Evolutionary conservation across 2,329 filamentous ascomycete genomes (phyloP), one percentile per base, ranked within the genome.

Genomic region (Sporothrix curviconia): DNA sequence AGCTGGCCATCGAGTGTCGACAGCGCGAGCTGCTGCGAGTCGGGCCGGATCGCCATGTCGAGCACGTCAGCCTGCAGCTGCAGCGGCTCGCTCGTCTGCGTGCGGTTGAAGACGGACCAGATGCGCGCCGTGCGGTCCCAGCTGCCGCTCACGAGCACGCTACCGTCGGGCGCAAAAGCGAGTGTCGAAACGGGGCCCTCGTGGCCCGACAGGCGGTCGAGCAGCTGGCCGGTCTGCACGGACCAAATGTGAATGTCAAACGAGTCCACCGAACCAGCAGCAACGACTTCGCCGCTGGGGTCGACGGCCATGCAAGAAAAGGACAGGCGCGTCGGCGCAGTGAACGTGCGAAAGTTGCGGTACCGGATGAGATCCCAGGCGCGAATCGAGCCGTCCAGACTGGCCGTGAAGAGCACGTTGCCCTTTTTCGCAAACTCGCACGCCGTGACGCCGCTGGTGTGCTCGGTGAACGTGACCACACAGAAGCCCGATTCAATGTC

Each of bases 221-320:
- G 83, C 17, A 99, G 78, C 70, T 99, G 94, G 3, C 94, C 94
- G 0, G 92, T 99, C 69, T 99, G 94, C 4, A 99, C 95, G 5
- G 90, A 96, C 94, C 94, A 99, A 61, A 99, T 89, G 72, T 99
- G 92, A 53, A 99, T 90, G 67, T 97, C 92, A 64, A 96, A 97
- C 4, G 92, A 96, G 70, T 99, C 94, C 15, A 95, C 79, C 1
- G 92, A 97, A 2, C 92, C 94, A 9, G 94, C 94, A 59, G 92
- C 95, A 3, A 99, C 89, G 8, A 99, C 89, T 71, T 99, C 95
- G 55, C 94, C 94, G 62, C 91, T 96, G 0, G 94, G 92, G 64
- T 99, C 95, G n/a, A 97, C 91, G 1, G 94, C 91, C 70, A 99
- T 81, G 58, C 89, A 95, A 15, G 91, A 92, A 73, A 97, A 99